Evolutionary conservation across 768 basidiomycete genomes (phyloP).

Genomic region (Tulasnella sp.): DNA sequence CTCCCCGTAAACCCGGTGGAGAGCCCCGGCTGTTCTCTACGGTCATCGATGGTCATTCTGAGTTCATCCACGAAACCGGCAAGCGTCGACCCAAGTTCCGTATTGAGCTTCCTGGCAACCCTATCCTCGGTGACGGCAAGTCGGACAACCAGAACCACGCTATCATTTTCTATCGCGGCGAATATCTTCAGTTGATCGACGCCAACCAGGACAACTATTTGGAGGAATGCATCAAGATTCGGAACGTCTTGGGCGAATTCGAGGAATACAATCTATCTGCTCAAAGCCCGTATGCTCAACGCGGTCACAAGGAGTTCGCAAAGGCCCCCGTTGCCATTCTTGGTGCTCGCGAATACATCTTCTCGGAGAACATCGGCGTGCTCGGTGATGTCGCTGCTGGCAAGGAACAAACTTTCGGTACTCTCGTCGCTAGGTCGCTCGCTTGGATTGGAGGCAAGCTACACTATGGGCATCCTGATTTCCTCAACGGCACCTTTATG

Average conservation of each 20-base stretch:
- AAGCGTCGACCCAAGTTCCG: constrained; percentile 91
- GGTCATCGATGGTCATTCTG: constrained; percentile 94
- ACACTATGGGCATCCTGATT: constrained; percentile 98
- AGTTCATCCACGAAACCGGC: constrained; percentile 80
- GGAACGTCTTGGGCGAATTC: constrained; percentile 94
- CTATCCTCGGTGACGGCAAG: constrained; percentile 97
- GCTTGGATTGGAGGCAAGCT: constrained; percentile 97
- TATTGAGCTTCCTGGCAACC: constrained; percentile 95
- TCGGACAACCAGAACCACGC: constrained; percentile 99
- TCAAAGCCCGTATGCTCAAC: constrained; percentile 84
- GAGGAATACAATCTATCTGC: constrained; percentile 79
- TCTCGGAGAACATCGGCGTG: constrained; percentile 99
- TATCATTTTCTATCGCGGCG: constrained; percentile 97
- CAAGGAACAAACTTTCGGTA: constrained; percentile 99
- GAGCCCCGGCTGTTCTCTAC: constrained; percentile 92
- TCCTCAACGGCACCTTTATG: constrained; percentile 96
- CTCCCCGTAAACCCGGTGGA: constrained; percentile 83
- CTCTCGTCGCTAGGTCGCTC: constrained; percentile 83
- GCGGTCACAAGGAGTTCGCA: constrained; percentile 78
- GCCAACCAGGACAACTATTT: constrained; percentile 99
- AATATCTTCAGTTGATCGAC: constrained; percentile 97
- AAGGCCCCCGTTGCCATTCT: constrained; percentile 88
- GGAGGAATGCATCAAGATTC: constrained; percentile 98
- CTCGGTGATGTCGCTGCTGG: constrained; percentile 95
- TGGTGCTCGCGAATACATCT: constrained; percentile 98